A percentile compares a stretch with the other conserved stretches of the same genome.
Evolutionary conservation across 768 basidiomycete species (phyloP).

Genomic region (Rhodotorula toruloides): DNA sequence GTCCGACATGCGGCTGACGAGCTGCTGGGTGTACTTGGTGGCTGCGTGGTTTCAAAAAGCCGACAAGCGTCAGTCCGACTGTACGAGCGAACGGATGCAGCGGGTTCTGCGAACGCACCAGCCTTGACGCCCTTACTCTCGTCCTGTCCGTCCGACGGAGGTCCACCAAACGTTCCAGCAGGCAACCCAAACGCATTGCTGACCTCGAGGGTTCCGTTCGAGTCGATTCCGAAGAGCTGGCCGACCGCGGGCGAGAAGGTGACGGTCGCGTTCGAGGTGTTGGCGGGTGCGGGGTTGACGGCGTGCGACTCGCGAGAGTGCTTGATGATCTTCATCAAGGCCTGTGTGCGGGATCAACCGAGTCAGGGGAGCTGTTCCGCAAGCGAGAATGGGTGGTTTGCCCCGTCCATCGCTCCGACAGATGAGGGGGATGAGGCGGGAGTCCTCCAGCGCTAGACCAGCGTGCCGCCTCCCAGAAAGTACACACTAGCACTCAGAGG

Average conservation of each 20-base stretch:
- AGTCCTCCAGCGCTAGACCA: too few species aligned
- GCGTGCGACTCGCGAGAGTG: slow-evolving; percentile 38
- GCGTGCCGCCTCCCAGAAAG: too few species aligned
- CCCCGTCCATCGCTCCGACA: not conserved
- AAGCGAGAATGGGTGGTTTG: not conserved
- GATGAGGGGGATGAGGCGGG: not conserved
- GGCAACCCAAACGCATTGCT: slow-evolving; percentile 41
- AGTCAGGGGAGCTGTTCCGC: not conserved
- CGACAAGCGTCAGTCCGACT: not conserved
- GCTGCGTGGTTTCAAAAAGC: slow-evolving; percentile 1
- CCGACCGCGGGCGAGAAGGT: slow-evolving; percentile 40
- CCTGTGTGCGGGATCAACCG: not conserved
- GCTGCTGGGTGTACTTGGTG: slow-evolving; percentile 39
- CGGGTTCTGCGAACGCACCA: slow-evolving; percentile 28
- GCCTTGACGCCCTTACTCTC: slow-evolving; percentile 36
- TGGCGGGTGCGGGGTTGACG: slow-evolving; percentile 32
- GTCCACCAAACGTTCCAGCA: slow-evolving; percentile 26
- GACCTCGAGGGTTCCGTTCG: slow-evolving; percentile 38
- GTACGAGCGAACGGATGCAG: not conserved
- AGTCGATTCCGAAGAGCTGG: slow-evolving; percentile 42
- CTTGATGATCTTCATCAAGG: slow-evolving; percentile 43
- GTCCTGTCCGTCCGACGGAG: slow-evolving; percentile 17
- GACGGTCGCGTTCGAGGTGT: slow-evolving; percentile 38
- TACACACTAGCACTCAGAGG: too few species aligned
- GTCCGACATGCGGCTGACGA: slow-evolving; percentile 40